Percentiles rank a stretch among this genome's conserved stretches.
Evolutionary conservation across 164 flowering plant genomes (phyloP).

Genomic region (Umbilicus rupestris): DNA sequence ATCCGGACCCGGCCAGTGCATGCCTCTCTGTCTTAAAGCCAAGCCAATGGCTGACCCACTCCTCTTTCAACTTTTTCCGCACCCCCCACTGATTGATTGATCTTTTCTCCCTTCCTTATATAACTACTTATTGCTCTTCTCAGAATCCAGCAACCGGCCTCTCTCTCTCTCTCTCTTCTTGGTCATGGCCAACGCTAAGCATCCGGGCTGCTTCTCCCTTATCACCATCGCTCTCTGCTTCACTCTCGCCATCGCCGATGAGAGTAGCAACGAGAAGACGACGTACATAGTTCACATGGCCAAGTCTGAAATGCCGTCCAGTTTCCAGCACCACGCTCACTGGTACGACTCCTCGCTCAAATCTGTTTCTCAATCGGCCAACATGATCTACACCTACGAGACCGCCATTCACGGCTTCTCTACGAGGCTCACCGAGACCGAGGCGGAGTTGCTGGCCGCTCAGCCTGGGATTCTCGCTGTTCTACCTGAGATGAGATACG

Average conservation of each 20-base stretch:
- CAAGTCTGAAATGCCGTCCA: constrained; percentile 44
- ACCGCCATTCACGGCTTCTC: constrained; percentile 16
- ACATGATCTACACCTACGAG: constrained; percentile 41
- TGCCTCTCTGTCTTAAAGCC: background rate
- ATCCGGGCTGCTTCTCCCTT: background rate
- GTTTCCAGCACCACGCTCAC: constrained; percentile 28
- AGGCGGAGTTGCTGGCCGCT: background rate
- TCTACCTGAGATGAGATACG: constrained; percentile 3
- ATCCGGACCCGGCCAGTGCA: background rate
- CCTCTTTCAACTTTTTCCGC: background rate
- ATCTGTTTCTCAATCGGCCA: constrained; percentile 40
- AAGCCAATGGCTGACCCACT: background rate
- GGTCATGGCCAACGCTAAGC: background rate
- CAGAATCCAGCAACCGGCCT: background rate
- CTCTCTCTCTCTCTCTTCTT: background rate
- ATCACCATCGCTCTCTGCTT: background rate
- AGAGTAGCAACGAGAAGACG: background rate
- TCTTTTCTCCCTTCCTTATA: background rate
- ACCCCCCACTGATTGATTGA: constrained; percentile 2
- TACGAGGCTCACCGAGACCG: background rate
- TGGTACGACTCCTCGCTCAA: constrained; percentile 55
- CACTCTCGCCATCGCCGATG: background rate
- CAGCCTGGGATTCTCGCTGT: constrained; percentile 8
- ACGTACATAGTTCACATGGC: constrained; percentile 61
- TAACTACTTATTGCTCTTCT: too few relatives aligned